phyloP scores from a whole-genome alignment of 495 filamentous ascomycete genomes.

The Penicillium paxilli region DNA sequence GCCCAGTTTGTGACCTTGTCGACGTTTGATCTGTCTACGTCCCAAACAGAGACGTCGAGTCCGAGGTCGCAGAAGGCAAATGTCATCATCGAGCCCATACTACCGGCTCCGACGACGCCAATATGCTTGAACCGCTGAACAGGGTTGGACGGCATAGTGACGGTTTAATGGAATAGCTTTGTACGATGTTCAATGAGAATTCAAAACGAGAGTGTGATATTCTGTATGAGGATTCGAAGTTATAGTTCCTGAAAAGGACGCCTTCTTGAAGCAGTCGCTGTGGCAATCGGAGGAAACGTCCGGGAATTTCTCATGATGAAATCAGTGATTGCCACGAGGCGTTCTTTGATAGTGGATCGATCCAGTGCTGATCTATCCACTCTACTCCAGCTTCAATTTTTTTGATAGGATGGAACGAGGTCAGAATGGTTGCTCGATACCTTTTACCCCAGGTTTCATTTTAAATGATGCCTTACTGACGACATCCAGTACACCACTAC shows the following conservation, averaged over 20 bases:
- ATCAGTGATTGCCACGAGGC: constrained; percentile 10
- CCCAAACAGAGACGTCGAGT: constrained; percentile 60
- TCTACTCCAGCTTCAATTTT: no score
- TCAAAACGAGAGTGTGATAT: neutral
- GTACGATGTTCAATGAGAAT: neutral
- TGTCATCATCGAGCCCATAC: constrained; percentile 67
- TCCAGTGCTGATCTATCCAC: neutral
- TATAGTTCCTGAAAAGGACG: neutral
- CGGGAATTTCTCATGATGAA: constrained; percentile 19
- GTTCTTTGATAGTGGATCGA: neutral
- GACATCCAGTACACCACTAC: neutral
- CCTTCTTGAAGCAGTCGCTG: neutral
- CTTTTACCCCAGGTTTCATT: neutral
- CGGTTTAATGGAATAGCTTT: neutral
- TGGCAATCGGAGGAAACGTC: constrained; percentile 16
- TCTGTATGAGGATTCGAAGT: neutral
- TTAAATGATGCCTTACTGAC: constrained; percentile 5
- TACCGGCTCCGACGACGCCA: constrained; percentile 64
- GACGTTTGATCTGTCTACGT: constrained; percentile 51
- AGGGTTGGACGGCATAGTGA: constrained; percentile 23
- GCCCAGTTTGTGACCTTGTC: constrained; percentile 33
- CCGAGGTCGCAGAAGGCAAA: constrained; percentile 63
- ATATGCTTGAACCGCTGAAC: constrained; percentile 45
- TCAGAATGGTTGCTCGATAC: neutral
- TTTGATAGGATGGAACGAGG: no score